phyloP scores from a whole-genome alignment of 2,329 filamentous ascomycete species.

The Aspergillus phoenicis region DNA sequence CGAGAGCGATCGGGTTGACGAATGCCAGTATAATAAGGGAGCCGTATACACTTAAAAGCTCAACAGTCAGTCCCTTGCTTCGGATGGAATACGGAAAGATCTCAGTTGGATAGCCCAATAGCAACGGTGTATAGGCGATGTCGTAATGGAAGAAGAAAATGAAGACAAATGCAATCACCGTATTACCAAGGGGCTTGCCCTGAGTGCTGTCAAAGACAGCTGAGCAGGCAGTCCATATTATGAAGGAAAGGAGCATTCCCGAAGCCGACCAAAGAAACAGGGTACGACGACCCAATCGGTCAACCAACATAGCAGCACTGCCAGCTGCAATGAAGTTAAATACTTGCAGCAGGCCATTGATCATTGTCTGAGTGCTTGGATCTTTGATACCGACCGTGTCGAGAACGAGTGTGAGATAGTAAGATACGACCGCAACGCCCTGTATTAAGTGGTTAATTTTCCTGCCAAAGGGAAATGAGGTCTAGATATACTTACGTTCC shows the following conservation, averaged over 20 bases:
- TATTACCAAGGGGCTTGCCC: too few species aligned
- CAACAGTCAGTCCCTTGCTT: too few species aligned
- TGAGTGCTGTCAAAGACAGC: too few species aligned
- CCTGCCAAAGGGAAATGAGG: conserved; percentile 17
- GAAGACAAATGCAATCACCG: too few species aligned
- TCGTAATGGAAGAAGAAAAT: too few species aligned
- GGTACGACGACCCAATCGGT: conserved; percentile 26
- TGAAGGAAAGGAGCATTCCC: too few species aligned
- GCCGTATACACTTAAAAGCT: too few species aligned
- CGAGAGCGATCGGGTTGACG: too few species aligned
- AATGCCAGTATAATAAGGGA: too few species aligned
- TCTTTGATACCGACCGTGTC: conserved; percentile 41
- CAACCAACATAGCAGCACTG: conserved; percentile 24
- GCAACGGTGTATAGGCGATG: too few species aligned
- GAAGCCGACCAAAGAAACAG: conserved; percentile 19
- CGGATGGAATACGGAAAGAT: too few species aligned
- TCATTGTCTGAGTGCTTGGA: conserved; percentile 39
- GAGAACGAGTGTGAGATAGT: conserved; percentile 40
- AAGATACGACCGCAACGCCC: conserved; percentile 37
- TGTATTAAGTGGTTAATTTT: conserved; percentile 26
- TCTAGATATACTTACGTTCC: conserved; percentile 25
- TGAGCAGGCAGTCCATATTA: conserved; percentile 8
- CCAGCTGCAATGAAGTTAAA: conserved; percentile 27
- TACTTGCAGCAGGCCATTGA: conserved; percentile 39
- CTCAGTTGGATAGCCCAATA: too few species aligned